Conservation (phyloP, 1,284 basidiomycete species). For the Sporisorium graminicola region DNA sequence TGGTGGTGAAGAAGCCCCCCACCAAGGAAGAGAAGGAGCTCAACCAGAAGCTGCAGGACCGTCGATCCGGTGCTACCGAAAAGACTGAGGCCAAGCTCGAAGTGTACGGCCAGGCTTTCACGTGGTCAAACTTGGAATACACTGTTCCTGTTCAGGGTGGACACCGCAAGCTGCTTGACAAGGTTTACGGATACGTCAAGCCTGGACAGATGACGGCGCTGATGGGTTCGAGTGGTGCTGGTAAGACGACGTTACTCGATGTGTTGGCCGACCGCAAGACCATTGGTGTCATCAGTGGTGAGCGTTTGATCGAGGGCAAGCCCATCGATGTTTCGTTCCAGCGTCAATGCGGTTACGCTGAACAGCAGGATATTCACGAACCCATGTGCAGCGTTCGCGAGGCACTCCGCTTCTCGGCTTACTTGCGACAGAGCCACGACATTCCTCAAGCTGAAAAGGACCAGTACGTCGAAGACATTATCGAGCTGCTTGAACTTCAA, state of each 20-base stretch:
- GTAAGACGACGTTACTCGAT: constrained; percentile 77
- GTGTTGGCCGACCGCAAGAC: constrained; percentile 83
- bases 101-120: constrained; percentile 67
- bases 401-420: constrained; percentile 84
- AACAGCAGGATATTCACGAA: constrained; percentile 87
- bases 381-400: constrained; percentile 86
- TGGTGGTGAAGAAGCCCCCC: constrained; percentile 63
- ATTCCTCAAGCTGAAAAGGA: constrained; percentile 81
- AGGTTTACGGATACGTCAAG: constrained; percentile 84
- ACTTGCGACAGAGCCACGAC: constrained; percentile 80
- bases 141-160: constrained; percentile 74
- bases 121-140: constrained; percentile 72
- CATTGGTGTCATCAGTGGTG: constrained; percentile 82
- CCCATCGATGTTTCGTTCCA: constrained; percentile 81
- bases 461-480: constrained; percentile 82
- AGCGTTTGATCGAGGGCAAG: constrained; percentile 82
- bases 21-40: constrained; percentile 43
- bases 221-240: constrained; percentile 82
- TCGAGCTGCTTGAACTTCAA: constrained; percentile 83
- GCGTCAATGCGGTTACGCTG: constrained; percentile 75
- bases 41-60: constrained; percentile 47
- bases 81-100: constrained; percentile 58
- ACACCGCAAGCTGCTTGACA: constrained; percentile 78
- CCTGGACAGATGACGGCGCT: constrained; percentile 80
- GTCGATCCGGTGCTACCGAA: constrained; percentile 35